phyloP scores from a whole-genome alignment of 2,329 filamentous ascomycete genomes.

The Xylariaceae sp. region DNA sequence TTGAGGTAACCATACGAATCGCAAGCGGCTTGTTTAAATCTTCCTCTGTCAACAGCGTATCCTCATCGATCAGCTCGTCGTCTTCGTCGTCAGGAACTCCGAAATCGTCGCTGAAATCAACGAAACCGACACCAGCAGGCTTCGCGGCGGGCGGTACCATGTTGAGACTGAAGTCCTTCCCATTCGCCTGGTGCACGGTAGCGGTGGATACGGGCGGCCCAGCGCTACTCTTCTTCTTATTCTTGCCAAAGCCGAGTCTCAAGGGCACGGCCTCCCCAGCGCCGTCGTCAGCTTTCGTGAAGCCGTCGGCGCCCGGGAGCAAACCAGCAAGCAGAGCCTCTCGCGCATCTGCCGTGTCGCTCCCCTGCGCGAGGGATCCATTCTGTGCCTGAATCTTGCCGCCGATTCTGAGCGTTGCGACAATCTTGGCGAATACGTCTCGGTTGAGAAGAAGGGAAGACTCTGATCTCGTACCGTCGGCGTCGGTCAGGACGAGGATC shows the following conservation, averaged over 20 bases:
- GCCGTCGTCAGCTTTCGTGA: constrained; percentile 67
- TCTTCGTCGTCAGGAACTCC: constrained; percentile 60
- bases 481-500: constrained; percentile 78
- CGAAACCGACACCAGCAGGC: constrained; percentile 60
- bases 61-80: constrained; percentile 88
- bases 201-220: constrained; percentile 27
- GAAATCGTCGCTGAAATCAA: constrained; percentile 64
- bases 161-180: constrained; percentile 31
- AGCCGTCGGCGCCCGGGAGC: constrained; percentile 57
- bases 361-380: constrained; percentile 48
- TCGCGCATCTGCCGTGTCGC: constrained; percentile 48
- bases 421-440: constrained; percentile 64
- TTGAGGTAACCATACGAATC: constrained; percentile 54
- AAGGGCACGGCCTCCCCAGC: constrained; percentile 52
- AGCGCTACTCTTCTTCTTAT: constrained; percentile 47
- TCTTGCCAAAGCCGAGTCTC: constrained; percentile 60
- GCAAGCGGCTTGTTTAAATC: constrained; percentile 74
- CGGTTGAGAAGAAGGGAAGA: constrained; percentile 61
- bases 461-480: constrained; percentile 63
- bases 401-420: constrained; percentile 65
- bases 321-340: constrained; percentile 84
- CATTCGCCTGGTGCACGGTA: constrained; percentile 34
- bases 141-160: constrained; percentile 33
- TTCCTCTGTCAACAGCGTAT: constrained; percentile 78
- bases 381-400: constrained; percentile 67